Base-by-base conservation (phyloP, 164 flowering plant genomes). In the Dillenia turbinata region DNA sequence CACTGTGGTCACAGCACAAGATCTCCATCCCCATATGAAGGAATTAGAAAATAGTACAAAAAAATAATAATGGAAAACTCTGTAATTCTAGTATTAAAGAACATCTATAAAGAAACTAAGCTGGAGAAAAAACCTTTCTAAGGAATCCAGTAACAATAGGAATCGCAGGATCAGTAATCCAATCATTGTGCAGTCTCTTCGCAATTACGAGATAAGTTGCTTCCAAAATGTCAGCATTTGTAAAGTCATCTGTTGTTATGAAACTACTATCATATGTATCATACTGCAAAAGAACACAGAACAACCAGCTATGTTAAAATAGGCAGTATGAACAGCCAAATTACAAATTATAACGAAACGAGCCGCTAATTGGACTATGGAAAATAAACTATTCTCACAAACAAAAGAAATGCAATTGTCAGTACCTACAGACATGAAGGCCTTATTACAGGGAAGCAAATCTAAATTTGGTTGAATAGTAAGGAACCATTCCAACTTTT, bases 181-280 rank as follows among this genome's bases (percentile, higher is more conserved):
- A 83, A 73, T 85, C 93, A 64, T 66, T 75, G 60, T 69, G 57
- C 55, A 87, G 72, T 57, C 83, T 79, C 73, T 87, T 78, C 54
- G 93, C 87, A 66, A 87, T 81, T 64, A 88, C 90, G 26, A 90
- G 90, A 69, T 85, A 87, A 52, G 93, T 87, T 65, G 90, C 90
- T 71, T 87, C 93, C 69, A 87, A 66, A 45, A 87, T 85, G 47
- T 87, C 93, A 47, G 88, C 93, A 77, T 83, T 85, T 55, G 93
- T 87, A 66, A 82, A 82, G 70, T 87, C 93, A 75, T 87, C 93
- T 9, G 88, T 87, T 48, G 93, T 87, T 60, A 87, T 83, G 61
- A 87, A 69, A 49, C 93, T 90, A 56, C 82, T 82, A 11, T 77
- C 88, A 67, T 83, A 87, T 19, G 93, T 85, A 79, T 87, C 90